Base-by-base conservation (phyloP, 768 basidiomycete genomes). In the Auriscalpium vulgare region DNA sequence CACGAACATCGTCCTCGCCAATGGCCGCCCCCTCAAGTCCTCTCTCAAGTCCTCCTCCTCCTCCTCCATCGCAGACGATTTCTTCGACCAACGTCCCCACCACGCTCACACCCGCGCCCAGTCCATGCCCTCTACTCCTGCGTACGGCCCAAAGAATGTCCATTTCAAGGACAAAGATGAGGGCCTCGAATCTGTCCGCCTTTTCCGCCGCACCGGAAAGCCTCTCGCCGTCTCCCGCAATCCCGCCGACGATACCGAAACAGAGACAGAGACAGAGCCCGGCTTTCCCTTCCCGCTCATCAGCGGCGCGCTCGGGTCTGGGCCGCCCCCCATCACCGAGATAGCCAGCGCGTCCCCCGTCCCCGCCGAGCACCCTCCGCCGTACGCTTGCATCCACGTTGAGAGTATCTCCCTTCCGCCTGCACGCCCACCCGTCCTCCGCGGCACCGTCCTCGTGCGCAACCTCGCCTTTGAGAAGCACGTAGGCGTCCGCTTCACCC, bases 401-500 rank as follows among this genome's bases (percentile, higher is more conserved):
- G 76, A 77, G 57, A 70, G 75, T 0, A 60, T 76, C 58, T 37
- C 62, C 8, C 67, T 77, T 17, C 72, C 71, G n/a, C 63, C 65
- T 17, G 65, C 70, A 8, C 67, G 68, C 3, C 71, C 72, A 29
- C 69, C 69, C 6, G 68, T 72, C 0, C 77, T 97, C 13, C 73
- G 77, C 2, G 95, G 95, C 7, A 82, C 87, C 8, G 71, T 97
- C 55, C 79, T 91, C 50, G 91, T 93, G 17, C 81, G 85, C 61
- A 97, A 98, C 68, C 62, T 97, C 53, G 75, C 88, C 0, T 98
- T 88, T 59, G 85, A 89, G 68, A 98, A 98, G 71, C 76, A 80
- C 51, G 85, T 97, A 47, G 84, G 81, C 0, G 78, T 97, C 0
- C 76, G 95, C 1, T 98, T 95, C 68, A 97, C 95, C 1, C 75